These are phyloP conservation scores for Fusarium guadeloupense DNA, from an alignment of 2,329 filamentous ascomycete genomes.

Conservation along the genomic window DNA sequence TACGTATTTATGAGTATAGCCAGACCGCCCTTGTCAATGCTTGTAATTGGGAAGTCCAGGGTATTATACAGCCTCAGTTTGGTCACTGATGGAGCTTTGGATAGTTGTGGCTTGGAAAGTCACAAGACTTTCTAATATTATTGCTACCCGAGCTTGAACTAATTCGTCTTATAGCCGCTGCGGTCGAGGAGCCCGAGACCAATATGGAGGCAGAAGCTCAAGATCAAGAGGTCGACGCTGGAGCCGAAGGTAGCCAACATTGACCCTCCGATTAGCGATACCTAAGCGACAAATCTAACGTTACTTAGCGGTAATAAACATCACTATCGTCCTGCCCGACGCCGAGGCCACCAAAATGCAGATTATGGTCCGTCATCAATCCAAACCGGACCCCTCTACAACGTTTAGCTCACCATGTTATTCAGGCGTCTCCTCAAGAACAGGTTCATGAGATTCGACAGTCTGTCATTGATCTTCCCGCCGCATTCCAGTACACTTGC, in stretches of 20 bases:
- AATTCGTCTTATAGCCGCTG: slow-evolving; percentile 26
- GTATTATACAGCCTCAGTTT: slow-evolving; percentile 7
- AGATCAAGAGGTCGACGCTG: slow-evolving; percentile 45
- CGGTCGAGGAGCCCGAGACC: slow-evolving; percentile 41
- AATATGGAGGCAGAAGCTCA: slow-evolving; percentile 38
- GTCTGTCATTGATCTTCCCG: slow-evolving; percentile 91
- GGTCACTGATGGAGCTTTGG: slow-evolving; percentile 12
- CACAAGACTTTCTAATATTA: background rate
- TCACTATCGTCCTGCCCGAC: slow-evolving; percentile 85
- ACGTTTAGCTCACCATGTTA: slow-evolving; percentile 26
- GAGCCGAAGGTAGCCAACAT: slow-evolving; percentile 47
- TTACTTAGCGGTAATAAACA: slow-evolving; percentile 60
- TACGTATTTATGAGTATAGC: slow-evolving; percentile 34
- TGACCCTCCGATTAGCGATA: slow-evolving; percentile 2
- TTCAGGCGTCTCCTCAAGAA: slow-evolving; percentile 87
- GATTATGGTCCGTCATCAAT: slow-evolving; percentile 74
- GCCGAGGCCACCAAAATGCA: slow-evolving; percentile 77
- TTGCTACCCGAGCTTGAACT: slow-evolving; percentile 6
- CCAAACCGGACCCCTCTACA: slow-evolving; percentile 3
- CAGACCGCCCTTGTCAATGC: slow-evolving; percentile 34
- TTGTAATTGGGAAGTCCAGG: slow-evolving; percentile 21
- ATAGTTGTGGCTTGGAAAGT: background rate
- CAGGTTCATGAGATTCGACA: slow-evolving; percentile 97
- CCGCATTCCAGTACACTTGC: slow-evolving; percentile 96
- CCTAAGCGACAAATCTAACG: slow-evolving; percentile 22